Percentiles rank a stretch among this genome's conserved stretches.
Conservation (phyloP, 176 grass and related monocot genomes). For the Typha latifolia region DNA sequence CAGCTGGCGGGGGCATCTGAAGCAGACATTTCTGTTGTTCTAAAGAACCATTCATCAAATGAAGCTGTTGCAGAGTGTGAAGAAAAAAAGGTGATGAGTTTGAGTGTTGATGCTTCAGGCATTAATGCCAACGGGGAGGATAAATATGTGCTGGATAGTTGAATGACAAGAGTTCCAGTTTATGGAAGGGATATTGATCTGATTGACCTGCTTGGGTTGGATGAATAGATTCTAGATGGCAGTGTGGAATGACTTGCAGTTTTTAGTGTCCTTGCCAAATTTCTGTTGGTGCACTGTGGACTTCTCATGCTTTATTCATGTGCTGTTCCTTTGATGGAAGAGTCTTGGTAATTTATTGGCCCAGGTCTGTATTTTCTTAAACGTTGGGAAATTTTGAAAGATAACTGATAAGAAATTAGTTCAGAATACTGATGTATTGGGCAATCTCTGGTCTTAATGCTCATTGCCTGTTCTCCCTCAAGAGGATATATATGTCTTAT, state of each 20-base stretch:
- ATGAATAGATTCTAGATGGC: background rate
- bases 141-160: constrained; percentile 58
- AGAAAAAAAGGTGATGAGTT: constrained; percentile 42
- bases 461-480: background rate
- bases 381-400: background rate
- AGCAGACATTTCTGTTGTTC: constrained; percentile 70
- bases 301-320: background rate
- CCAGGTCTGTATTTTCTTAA: constrained; percentile 17
- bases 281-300: background rate
- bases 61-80: constrained; percentile 36
- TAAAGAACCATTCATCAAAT: constrained; percentile 89
- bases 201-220: background rate
- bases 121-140: constrained; percentile 38
- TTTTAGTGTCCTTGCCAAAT: constrained; percentile 1
- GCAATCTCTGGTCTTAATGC: background rate
- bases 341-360: constrained; percentile 8
- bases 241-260: background rate
- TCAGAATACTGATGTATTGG: background rate
- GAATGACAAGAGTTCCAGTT: background rate
- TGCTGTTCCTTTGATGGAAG: constrained; percentile 1
- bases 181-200: background rate
- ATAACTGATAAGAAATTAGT: background rate
- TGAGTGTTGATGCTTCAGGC: constrained; percentile 24
- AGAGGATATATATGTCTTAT: background rate
- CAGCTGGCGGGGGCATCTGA: constrained; percentile 88